Percentiles rank a stretch among this genome's conserved stretches.
phyloP scores from a whole-genome alignment of 768 basidiomycete species.

The Kondoa malvinella region DNA sequence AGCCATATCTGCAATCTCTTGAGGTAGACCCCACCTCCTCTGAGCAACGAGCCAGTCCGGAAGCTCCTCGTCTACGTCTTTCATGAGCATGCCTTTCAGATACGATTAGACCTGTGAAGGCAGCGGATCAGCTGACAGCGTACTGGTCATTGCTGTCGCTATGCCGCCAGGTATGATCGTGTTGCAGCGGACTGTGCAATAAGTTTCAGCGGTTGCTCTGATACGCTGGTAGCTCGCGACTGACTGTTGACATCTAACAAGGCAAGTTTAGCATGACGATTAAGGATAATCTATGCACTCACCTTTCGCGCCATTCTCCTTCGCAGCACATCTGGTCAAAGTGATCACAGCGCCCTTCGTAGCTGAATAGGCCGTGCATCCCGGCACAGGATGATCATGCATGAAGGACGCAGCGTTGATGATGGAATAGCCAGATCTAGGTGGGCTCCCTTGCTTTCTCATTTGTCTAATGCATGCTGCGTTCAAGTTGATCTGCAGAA shows the following conservation, averaged over 20 bases:
- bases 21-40: conserved; percentile 3
- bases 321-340: neutral
- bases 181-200: too few species aligned
- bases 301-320: conserved; percentile 7
- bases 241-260: too few species aligned
- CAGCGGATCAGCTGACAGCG: too few species aligned
- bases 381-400: conserved; percentile 7
- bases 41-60: neutral
- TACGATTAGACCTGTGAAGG: neutral
- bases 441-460: conserved; percentile 6
- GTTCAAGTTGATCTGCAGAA: neutral
- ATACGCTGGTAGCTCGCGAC: too few species aligned
- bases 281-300: too few species aligned
- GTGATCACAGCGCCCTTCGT: conserved; percentile 7
- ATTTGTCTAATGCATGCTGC: neutral
- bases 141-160: neutral
- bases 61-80: neutral
- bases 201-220: too few species aligned
- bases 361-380: neutral
- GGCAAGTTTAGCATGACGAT: too few species aligned
- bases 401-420: conserved; percentile 4
- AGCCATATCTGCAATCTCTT: neutral
- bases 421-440: conserved; percentile 5
- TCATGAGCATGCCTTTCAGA: neutral
- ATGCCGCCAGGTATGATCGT: neutral